Evolutionary conservation across 1,139 yeast species (phyloP).

Genomic region (Protomyces gravidus): DNA sequence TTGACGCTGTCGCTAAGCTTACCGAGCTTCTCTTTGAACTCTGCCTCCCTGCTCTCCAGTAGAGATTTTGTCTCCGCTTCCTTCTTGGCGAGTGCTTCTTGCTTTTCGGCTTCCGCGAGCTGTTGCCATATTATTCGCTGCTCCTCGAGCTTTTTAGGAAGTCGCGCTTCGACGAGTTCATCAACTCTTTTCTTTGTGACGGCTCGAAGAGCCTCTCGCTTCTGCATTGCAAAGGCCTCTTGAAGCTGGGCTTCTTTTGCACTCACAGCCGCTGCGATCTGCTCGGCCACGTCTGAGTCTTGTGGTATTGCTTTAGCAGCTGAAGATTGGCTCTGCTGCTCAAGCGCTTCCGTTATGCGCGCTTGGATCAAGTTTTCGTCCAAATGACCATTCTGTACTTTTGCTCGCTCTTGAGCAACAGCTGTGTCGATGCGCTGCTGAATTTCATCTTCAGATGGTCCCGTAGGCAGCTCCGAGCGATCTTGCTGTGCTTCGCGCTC

Average conservation of each 20-base stretch:
- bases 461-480: too few species aligned
- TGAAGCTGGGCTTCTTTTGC: slow-evolving; percentile 35
- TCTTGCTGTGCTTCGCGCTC: too few species aligned
- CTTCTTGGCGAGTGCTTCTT: slow-evolving; percentile 33
- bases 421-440: slow-evolving; percentile 35
- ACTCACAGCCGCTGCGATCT: slow-evolving; percentile 30
- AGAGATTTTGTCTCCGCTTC: slow-evolving; percentile 40
- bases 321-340: slow-evolving; percentile 35
- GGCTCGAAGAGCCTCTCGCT: slow-evolving; percentile 34
- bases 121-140: slow-evolving; percentile 34
- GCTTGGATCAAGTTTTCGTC: slow-evolving; percentile 29
- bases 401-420: slow-evolving; percentile 31
- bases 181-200: slow-evolving; percentile 24
- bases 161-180: slow-evolving; percentile 8
- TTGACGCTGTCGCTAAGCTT: slow-evolving; percentile 40
- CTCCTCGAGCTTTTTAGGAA: slow-evolving; percentile 33
- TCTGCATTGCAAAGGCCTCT: slow-evolving; percentile 27
- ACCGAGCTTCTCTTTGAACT: slow-evolving; percentile 45
- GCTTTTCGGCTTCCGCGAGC: slow-evolving; percentile 30
- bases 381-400: slow-evolving; percentile 7
- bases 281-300: slow-evolving; percentile 25
- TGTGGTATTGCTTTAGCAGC: slow-evolving; percentile 34
- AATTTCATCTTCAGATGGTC: slow-evolving; percentile 34
- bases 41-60: slow-evolving; percentile 35
- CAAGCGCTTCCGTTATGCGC: slow-evolving; percentile 33